phyloP scores from a whole-genome alignment of 768 basidiomycete species.

The Mycena metata region DNA sequence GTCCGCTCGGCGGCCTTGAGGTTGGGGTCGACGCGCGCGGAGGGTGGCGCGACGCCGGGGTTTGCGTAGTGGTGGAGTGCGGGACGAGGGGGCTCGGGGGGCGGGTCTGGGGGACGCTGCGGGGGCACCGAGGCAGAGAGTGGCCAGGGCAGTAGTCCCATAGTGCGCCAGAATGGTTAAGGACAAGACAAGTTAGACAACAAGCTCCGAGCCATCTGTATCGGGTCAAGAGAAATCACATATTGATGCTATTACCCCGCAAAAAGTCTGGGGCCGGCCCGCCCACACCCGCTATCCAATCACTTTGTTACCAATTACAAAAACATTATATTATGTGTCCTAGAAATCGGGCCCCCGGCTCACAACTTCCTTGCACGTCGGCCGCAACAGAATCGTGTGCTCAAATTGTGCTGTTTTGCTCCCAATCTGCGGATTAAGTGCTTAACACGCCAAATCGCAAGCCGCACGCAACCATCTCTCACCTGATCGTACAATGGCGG shows the following conservation, averaged over 20 bases:
- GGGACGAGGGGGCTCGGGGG: slow-evolving; percentile 30
- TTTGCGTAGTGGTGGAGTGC: slow-evolving; percentile 70
- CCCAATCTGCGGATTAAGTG: slow-evolving; percentile 25
- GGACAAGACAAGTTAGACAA: not conserved
- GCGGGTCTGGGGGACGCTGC: slow-evolving; percentile 36
- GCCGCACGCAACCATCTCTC: slow-evolving; percentile 89
- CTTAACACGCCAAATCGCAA: slow-evolving; percentile 27
- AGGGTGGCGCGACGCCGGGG: slow-evolving; percentile 79
- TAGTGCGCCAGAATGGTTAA: not conserved
- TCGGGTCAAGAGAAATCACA: not conserved
- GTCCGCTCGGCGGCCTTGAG: slow-evolving; percentile 69
- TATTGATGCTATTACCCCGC: too few relatives aligned
- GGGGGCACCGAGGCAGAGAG: slow-evolving; percentile 32
- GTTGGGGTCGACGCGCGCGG: slow-evolving; percentile 77
- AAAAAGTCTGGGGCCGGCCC: too few relatives aligned
- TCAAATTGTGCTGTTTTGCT: slow-evolving; percentile 54
- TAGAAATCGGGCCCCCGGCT: slow-evolving; percentile 86
- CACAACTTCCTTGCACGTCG: slow-evolving; percentile 87
- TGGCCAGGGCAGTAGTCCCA: slow-evolving; percentile 28
- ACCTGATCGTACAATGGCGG: slow-evolving; percentile 91
- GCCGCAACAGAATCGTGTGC: slow-evolving; percentile 87
- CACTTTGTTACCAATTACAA: not conserved
- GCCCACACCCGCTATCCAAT: not conserved
- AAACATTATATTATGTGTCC: not conserved
- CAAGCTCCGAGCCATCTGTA: slow-evolving; percentile 28